A percentile compares a stretch with the other conserved stretches of the same genome.
Conservation (phyloP, 768 basidiomycete species). For the Lentinula edodes region DNA sequence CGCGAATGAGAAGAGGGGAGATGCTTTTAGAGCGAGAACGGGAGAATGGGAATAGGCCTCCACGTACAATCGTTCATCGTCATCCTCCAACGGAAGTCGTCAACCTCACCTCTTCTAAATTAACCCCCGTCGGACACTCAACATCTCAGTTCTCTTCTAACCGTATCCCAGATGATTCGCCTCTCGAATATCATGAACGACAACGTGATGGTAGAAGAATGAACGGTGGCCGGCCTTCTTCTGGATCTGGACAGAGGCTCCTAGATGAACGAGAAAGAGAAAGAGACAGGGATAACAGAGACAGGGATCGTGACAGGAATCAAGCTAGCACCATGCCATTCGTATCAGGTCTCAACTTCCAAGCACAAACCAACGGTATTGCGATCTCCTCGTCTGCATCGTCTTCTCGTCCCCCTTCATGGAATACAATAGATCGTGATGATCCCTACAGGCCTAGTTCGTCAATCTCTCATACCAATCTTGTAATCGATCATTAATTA, state of each 20-base stretch:
- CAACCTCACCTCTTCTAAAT: slow-evolving; percentile 37
- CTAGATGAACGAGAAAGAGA: slow-evolving; percentile 27
- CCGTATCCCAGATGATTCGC: slow-evolving; percentile 33
- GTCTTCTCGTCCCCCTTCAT: slow-evolving; percentile 15
- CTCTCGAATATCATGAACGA: slow-evolving; percentile 16
- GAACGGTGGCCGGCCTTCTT: slow-evolving; percentile 25
- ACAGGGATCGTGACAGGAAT: slow-evolving; percentile 13
- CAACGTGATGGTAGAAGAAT: not conserved
- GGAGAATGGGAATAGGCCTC: slow-evolving; percentile 28
- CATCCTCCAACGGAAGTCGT: slow-evolving; percentile 48
- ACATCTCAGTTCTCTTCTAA: slow-evolving; percentile 19
- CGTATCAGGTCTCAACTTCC: slow-evolving; percentile 42
- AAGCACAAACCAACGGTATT: slow-evolving; percentile 16
- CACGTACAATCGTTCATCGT: slow-evolving; percentile 21
- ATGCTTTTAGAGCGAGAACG: slow-evolving; percentile 20
- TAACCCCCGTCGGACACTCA: slow-evolving; percentile 13
- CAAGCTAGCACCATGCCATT: slow-evolving; percentile 47
- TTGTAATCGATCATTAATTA: not conserved
- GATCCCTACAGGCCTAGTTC: slow-evolving; percentile 18
- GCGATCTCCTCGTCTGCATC: slow-evolving; percentile 22
- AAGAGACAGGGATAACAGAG: not conserved
- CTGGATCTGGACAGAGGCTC: slow-evolving; percentile 27
- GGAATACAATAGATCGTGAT: slow-evolving; percentile 5
- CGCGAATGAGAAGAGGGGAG: slow-evolving; percentile 17
- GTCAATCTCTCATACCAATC: slow-evolving; percentile 40